Conservation (phyloP, 1,284 basidiomycete genomes). For the Pseudozyma sp. region DNA sequence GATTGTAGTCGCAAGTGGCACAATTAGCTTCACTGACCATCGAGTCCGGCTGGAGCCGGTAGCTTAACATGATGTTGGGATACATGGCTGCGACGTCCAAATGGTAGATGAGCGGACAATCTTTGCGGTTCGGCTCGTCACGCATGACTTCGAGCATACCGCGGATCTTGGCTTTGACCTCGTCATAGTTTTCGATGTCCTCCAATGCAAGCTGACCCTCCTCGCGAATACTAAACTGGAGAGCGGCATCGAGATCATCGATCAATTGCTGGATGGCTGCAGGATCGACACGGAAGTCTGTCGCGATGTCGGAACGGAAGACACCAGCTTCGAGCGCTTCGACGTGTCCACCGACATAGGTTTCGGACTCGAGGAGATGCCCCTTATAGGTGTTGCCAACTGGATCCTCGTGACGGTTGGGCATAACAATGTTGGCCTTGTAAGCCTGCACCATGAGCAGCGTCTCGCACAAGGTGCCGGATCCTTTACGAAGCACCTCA, state of each 20-base stretch:
- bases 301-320: conserved; percentile 93
- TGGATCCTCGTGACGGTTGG: conserved; percentile 93
- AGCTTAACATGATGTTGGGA: conserved; percentile 99
- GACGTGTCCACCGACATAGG: conserved; percentile 98
- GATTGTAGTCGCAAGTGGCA: conserved; percentile 98
- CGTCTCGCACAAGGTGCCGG: conserved; percentile 96
- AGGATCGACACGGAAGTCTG: conserved; percentile 95
- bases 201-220: conserved; percentile 86
- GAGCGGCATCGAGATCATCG: conserved; percentile 89
- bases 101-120: conserved; percentile 97
- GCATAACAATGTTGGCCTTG: conserved; percentile 93
- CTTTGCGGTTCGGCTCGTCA: conserved; percentile 87
- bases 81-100: conserved; percentile 99
- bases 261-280: conserved; percentile 90
- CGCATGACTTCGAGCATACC: conserved; percentile 86
- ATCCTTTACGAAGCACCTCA: conserved; percentile 95
- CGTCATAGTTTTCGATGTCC: conserved; percentile 93
- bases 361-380: conserved; percentile 94
- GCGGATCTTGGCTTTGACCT: conserved; percentile 85
- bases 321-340: conserved; percentile 98
- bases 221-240: conserved; percentile 88
- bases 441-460: conserved; percentile 99
- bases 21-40: conserved; percentile 96
- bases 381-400: conserved; percentile 95
- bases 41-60: conserved; percentile 97